These are phyloP conservation scores for Diaporthe citri DNA, from an alignment of 2,329 filamentous ascomycete species.

Conservation along the genomic window DNA sequence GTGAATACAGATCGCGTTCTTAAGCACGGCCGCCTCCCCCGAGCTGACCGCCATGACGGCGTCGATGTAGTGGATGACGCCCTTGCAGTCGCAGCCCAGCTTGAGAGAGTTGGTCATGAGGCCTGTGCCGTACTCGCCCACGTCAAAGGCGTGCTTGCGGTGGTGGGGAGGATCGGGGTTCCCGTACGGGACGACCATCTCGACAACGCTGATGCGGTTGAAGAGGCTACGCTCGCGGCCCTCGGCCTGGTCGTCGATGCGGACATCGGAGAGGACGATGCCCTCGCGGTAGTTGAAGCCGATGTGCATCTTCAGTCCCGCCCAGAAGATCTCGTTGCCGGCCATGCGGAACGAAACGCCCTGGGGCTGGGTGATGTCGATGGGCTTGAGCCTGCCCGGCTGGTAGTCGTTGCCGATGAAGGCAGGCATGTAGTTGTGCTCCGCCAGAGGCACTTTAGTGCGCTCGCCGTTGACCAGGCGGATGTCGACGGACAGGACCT, in stretches of 20 bases:
- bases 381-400: conserved; percentile 81
- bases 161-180: conserved; percentile 86
- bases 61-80: conserved; percentile 91
- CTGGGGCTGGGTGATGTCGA: conserved; percentile 80
- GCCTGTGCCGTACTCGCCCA: conserved; percentile 84
- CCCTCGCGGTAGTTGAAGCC: conserved; percentile 97
- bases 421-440: conserved; percentile 82
- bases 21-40: conserved; percentile 83
- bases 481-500: conserved; percentile 87
- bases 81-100: conserved; percentile 88
- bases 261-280: conserved; percentile 90
- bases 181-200: conserved; percentile 95
- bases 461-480: conserved; percentile 82
- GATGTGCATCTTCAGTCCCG: conserved; percentile 93
- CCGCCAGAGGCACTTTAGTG: conserved; percentile 78
- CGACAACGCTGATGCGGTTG: conserved; percentile 88
- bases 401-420: conserved; percentile 78
- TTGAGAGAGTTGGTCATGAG: conserved; percentile 86
- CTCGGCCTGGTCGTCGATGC: conserved; percentile 79
- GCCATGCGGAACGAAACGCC: conserved; percentile 87
- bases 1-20: conserved; percentile 96
- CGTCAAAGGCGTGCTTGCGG: conserved; percentile 84
- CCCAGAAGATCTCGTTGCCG: conserved; percentile 83
- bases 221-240: conserved; percentile 82
- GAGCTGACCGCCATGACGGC: conserved; percentile 84